A percentile compares a stretch with the other conserved stretches of the same genome.
These are phyloP conservation scores for Aureobasidium lini DNA, from an alignment of 2,329 filamentous ascomycete genomes.

Conservation along the genomic window DNA sequence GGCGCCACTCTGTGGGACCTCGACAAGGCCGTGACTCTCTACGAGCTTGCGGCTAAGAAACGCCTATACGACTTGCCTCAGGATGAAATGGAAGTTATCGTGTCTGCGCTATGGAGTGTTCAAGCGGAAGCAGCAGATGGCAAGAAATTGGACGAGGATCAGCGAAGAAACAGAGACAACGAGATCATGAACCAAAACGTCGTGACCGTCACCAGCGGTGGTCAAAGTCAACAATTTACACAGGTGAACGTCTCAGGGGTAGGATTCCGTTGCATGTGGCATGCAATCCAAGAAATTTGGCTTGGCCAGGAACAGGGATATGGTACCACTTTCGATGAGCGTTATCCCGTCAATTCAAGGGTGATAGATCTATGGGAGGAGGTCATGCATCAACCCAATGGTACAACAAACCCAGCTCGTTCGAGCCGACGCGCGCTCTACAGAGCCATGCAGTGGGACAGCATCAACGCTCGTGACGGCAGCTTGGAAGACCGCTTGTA, in stretches of 20 bases:
- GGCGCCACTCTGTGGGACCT: not conserved
- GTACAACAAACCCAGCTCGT: not conserved
- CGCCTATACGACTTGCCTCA: not conserved
- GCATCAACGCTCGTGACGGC: not conserved
- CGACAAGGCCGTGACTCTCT: not conserved
- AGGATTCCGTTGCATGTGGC: not conserved
- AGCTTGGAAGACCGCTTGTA: not conserved
- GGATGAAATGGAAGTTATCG: not conserved
- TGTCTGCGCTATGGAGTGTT: not conserved
- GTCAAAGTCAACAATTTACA: not conserved
- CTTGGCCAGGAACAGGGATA: not conserved
- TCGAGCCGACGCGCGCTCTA: not conserved
- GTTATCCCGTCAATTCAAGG: not conserved
- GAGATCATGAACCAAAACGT: not conserved
- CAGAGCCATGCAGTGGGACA: not conserved
- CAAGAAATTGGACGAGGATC: not conserved
- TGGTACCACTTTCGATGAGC: not conserved
- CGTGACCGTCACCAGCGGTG: not conserved
- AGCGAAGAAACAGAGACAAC: not conserved
- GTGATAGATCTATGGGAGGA: not conserved
- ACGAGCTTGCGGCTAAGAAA: not conserved
- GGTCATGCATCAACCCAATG: not conserved
- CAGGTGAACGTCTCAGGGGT: not conserved
- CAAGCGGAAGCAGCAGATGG: not conserved
- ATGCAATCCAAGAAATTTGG: not conserved